Evolutionary conservation across 2,329 filamentous ascomycete genomes (phyloP).

Genomic region (Calonectria pseudoreteaudii): DNA sequence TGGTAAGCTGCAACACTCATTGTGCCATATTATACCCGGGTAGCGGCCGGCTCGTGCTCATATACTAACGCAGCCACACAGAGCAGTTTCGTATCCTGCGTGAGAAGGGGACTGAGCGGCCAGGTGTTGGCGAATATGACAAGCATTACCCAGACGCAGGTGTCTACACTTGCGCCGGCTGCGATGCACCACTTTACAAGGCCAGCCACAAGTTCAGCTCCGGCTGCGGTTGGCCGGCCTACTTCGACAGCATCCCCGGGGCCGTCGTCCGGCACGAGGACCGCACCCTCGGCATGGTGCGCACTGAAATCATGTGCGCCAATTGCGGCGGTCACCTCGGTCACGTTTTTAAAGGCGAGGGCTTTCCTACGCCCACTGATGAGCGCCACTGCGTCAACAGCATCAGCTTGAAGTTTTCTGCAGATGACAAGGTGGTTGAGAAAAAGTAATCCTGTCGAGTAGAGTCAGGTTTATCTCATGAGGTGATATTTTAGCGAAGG

Average conservation of each 20-base stretch:
- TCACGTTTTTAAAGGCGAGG: slow-evolving; percentile 95
- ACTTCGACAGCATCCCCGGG: slow-evolving; percentile 94
- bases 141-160: slow-evolving; percentile 83
- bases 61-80: slow-evolving; percentile 51
- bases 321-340: slow-evolving; percentile 95
- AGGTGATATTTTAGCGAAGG: neutral
- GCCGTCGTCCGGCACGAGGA: slow-evolving; percentile 89
- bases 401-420: slow-evolving; percentile 84
- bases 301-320: slow-evolving; percentile 93
- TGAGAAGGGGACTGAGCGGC: slow-evolving; percentile 88
- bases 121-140: slow-evolving; percentile 86
- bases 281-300: slow-evolving; percentile 79
- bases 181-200: slow-evolving; percentile 89
- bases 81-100: slow-evolving; percentile 97
- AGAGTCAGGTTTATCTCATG: slow-evolving; percentile 45
- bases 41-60: neutral
- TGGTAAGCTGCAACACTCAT: slow-evolving; percentile 47
- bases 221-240: slow-evolving; percentile 97
- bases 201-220: slow-evolving; percentile 96
- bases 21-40: neutral
- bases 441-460: slow-evolving; percentile 47
- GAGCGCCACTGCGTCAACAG: slow-evolving; percentile 98
- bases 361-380: slow-evolving; percentile 86
- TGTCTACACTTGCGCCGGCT: slow-evolving; percentile 89
- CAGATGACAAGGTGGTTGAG: slow-evolving; percentile 66